Evolutionary conservation across 2,329 filamentous ascomycete genomes (phyloP).

Genomic region (Exophiala viscosa): DNA sequence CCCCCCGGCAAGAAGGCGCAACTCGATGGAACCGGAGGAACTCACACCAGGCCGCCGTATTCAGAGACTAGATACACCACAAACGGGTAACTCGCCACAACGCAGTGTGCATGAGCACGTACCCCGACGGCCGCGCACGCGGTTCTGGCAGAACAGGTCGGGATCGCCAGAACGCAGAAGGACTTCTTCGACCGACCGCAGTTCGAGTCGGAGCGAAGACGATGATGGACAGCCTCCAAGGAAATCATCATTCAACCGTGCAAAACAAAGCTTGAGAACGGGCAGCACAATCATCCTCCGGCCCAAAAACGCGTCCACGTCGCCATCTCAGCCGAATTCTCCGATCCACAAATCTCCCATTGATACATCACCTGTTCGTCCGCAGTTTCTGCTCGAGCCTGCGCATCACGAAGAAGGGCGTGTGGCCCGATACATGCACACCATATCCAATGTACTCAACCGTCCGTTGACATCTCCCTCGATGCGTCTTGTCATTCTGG

Average conservation of each 20-base stretch:
- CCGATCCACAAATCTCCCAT: slow-evolving; percentile 8
- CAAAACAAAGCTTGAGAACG: slow-evolving; percentile 1
- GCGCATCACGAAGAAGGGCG: not conserved
- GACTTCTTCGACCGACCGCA: not conserved
- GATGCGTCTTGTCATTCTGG: slow-evolving; percentile 17
- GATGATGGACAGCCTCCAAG: not conserved
- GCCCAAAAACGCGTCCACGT: slow-evolving; percentile 7
- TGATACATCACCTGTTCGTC: slow-evolving; percentile 11
- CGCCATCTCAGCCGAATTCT: slow-evolving; percentile 7
- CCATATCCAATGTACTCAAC: not conserved
- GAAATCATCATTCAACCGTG: slow-evolving; percentile 3
- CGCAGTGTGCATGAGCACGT: not conserved
- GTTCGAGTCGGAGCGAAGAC: slow-evolving; percentile 10
- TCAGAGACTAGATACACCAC: slow-evolving; percentile 24
- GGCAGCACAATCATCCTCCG: slow-evolving; percentile 13
- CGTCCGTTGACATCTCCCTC: slow-evolving; percentile 12
- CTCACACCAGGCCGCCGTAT: slow-evolving; percentile 24
- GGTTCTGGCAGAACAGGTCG: slow-evolving; percentile 2
- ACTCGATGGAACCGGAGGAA: slow-evolving; percentile 25
- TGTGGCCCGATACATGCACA: not conserved
- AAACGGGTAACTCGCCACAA: slow-evolving; percentile 17
- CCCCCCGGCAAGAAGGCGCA: slow-evolving; percentile 16
- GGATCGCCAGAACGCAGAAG: slow-evolving; percentile 8
- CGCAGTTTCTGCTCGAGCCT: slow-evolving; percentile 23
- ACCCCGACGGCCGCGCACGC: not conserved